These are phyloP conservation scores for Daldinia childiae DNA, from an alignment of 495 filamentous ascomycete species.

Conservation along the genomic window DNA sequence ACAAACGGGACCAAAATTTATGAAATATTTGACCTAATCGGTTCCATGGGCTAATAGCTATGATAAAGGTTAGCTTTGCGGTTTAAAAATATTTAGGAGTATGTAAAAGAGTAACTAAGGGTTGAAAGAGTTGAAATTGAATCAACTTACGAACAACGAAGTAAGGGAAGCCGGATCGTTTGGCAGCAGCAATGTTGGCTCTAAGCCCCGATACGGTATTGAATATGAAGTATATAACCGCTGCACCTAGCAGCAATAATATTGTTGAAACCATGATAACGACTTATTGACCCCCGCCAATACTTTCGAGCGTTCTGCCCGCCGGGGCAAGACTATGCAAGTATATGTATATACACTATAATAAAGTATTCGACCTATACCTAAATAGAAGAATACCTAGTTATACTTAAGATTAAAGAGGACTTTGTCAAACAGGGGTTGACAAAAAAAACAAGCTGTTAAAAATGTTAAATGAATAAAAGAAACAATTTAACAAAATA, in stretches of 20 bases:
- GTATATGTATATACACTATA: background rate
- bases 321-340: background rate
- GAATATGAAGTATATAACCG: constrained; percentile 35
- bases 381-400: background rate
- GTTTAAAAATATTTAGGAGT: background rate
- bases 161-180: constrained; percentile 55
- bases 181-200: constrained; percentile 56
- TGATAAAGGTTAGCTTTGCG: background rate
- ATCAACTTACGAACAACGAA: constrained; percentile 56
- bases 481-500: background rate
- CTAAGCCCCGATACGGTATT: constrained; percentile 45
- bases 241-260: constrained; percentile 28
- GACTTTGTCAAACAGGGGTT: background rate
- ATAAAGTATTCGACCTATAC: background rate
- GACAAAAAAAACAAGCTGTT: background rate
- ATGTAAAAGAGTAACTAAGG: background rate
- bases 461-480: background rate
- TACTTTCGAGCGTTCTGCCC: background rate
- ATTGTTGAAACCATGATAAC: constrained; percentile 18
- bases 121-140: constrained; percentile 4
- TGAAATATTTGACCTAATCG: constrained; percentile 61
- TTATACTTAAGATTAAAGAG: background rate
- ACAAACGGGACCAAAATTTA: constrained; percentile 58
- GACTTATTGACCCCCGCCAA: background rate
- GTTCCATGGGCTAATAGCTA: constrained; percentile 56